Evolutionary conservation across 805 yeast species (phyloP), one percentile per base, ranked within the genome.

Genomic region (Candida wancherniae): DNA sequence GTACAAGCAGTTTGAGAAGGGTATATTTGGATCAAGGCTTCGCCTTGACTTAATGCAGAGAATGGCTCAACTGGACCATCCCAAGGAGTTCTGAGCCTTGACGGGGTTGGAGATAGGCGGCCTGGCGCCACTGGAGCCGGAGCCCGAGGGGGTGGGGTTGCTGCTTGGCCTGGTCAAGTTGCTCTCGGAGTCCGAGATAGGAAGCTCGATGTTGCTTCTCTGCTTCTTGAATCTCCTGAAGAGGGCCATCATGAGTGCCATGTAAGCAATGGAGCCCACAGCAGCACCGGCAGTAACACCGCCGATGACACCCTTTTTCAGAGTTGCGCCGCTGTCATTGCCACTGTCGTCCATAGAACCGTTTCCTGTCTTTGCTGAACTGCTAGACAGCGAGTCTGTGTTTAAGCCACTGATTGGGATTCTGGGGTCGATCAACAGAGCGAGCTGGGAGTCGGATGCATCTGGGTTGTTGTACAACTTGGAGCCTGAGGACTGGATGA

Each of bases 241-340:
- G 41, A 74, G 61, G 22, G 77, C 49, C 33, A 77, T 62, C 66
- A 86, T 70, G 13, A 74, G 58, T 0, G 75, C 65, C 49, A 84
- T 72, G 53, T 84, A 83, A 7, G 74, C 61, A 6, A 73, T 62
- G 26, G 84, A 80, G 33, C 96, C 97, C 9, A 74, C 76, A 18
- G 84, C 77, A 5, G 94, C 77, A 27, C 97, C 96, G 23, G 85
- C 69, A 9, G 90, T 79, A 31, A 87, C 73, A 21, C 94, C 95
- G 15, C 83, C 80, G 15, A 84, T 69, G 39, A 69, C 69, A 26
- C 61, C 65, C 33, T 57, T 57, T 33, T 53, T 46, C 15, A 44
- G 33, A 5, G 47, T 32, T 4, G 39, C 22, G 7, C 22, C 31
- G 15, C 42, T 22, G 12, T 34, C 36, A 9, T 39, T 25, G 16